phyloP scores from a whole-genome alignment of 352 stramenopile genomes.

The Globisporangium cylindrosporum region DNA sequence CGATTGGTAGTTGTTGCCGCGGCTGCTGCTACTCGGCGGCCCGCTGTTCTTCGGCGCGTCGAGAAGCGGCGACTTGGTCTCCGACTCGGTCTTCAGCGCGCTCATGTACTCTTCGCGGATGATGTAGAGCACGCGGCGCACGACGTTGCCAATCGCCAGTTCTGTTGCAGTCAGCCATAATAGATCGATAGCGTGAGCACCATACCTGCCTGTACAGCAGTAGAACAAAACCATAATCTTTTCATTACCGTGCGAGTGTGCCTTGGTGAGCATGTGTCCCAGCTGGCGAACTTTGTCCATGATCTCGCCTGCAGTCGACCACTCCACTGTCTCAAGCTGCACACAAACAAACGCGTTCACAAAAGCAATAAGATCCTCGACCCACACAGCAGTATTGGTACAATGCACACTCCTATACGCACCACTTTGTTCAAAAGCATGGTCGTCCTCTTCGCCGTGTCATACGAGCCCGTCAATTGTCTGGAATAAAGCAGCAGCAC shows the following conservation, averaged over 20 bases:
- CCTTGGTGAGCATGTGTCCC: slow-evolving; percentile 80
- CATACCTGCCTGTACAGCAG: not conserved
- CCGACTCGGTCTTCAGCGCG: slow-evolving; percentile 52
- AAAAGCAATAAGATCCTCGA: not conserved
- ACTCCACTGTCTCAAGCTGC: slow-evolving; percentile 76
- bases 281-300: slow-evolving; percentile 82
- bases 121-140: slow-evolving; percentile 87
- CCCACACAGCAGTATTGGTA: not conserved
- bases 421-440: slow-evolving; percentile 74
- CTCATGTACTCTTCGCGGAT: slow-evolving; percentile 86
- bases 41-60: slow-evolving; percentile 6
- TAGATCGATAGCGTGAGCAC: not conserved
- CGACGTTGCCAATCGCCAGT: slow-evolving; percentile 86
- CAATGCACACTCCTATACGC: slow-evolving; percentile 2
- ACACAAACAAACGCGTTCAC: slow-evolving; percentile 1
- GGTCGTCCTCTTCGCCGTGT: slow-evolving; percentile 78
- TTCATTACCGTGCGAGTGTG: slow-evolving; percentile 55
- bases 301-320: slow-evolving; percentile 76
- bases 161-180: slow-evolving; percentile 29
- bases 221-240: not conserved
- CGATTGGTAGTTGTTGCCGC: slow-evolving; percentile 58
- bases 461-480: slow-evolving; percentile 74
- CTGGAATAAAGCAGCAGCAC: slow-evolving; percentile 16
- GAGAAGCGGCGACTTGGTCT: slow-evolving; percentile 13
- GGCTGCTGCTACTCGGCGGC: slow-evolving; percentile 19